Conservation (phyloP, 768 basidiomycete genomes). For the Tricholoma bakamatsutake region DNA sequence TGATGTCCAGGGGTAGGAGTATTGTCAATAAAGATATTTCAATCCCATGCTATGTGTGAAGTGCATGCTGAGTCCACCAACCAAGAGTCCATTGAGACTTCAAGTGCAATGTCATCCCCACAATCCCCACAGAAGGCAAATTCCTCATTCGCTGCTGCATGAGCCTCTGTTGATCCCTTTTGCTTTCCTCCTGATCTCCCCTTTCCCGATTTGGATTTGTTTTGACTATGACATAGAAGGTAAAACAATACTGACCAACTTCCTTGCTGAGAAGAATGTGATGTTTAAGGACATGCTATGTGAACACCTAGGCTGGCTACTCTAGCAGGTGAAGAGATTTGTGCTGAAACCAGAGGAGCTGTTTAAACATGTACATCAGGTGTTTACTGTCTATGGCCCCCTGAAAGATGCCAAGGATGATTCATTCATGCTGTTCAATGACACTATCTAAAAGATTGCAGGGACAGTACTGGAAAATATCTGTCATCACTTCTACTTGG, state of each 20-base stretch:
- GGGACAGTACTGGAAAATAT: neutral
- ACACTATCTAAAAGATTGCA: neutral
- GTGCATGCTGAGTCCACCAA: too few species aligned
- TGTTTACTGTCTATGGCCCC: neutral
- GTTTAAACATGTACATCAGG: too few species aligned
- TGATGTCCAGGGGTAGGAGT: too few species aligned
- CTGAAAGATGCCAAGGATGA: neutral
- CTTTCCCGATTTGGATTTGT: too few species aligned
- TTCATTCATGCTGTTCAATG: neutral
- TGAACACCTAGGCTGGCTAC: neutral
- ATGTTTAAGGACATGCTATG: neutral
- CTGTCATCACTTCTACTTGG: neutral
- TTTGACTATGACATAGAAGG: neutral
- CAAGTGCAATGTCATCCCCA: too few species aligned
- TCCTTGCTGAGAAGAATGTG: neutral
- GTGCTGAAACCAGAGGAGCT: neutral
- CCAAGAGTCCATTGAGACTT: too few species aligned
- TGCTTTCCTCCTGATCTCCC: too few species aligned
- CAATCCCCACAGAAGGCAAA: too few species aligned
- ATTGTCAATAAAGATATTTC: too few species aligned
- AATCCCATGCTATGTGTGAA: too few species aligned
- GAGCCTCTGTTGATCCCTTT: too few species aligned
- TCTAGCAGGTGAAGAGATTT: neutral
- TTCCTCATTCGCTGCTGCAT: too few species aligned
- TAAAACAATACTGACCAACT: neutral